Base-by-base conservation (phyloP, 2,329 filamentous ascomycete species). In the Geosmithia flava region DNA sequence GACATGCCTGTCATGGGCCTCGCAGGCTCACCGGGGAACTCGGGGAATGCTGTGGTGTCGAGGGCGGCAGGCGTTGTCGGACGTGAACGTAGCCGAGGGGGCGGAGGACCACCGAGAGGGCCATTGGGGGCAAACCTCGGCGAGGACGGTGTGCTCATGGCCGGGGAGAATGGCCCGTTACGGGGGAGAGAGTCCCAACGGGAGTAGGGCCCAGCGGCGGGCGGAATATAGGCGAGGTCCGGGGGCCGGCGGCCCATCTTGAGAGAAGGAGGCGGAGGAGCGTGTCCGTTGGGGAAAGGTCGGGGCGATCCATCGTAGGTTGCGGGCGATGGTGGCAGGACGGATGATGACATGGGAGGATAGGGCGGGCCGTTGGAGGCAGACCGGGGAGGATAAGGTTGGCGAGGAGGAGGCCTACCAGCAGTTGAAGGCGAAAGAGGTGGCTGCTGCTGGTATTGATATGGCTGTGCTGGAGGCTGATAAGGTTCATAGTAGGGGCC, bases 1-100 rank as follows among this genome's bases (percentile, higher is more conserved):
- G 61, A 58, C 49, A 64, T 62, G 33, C 59, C 53, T 43, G 51
- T 57, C 47, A 64, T 48, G 10, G 57, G 52, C 43, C 58, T 57
- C 49, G 55, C 58, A 45, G 58, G 59, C 48, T 56, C 56, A 49
- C 58, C 57, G 30, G 42, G 33, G 30, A 42, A 39, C 11, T 49
- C 48, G 44, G 27, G n/a, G 44, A 47, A 23, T 41, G 42, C 16
- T 15, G 20, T 17, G 23, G 20, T 23, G 29, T 45, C 46, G 42
- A 42, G 30, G 17, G 20, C 48, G 20, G 37, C 44, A 7, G 49
- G 49, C 16, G 49, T 50, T 11, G 49, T 50, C 7, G 49, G 49
- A 20, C 49, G 49, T 5, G 49, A 51, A 11, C 41, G 47, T 23
- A 17, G 7, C 20, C 20, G 43, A 19, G 44, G 44, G 20, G 10